These are phyloP conservation scores for Yarrowia sp. DNA, from an alignment of 805 yeast genomes.

Conservation along the genomic window DNA sequence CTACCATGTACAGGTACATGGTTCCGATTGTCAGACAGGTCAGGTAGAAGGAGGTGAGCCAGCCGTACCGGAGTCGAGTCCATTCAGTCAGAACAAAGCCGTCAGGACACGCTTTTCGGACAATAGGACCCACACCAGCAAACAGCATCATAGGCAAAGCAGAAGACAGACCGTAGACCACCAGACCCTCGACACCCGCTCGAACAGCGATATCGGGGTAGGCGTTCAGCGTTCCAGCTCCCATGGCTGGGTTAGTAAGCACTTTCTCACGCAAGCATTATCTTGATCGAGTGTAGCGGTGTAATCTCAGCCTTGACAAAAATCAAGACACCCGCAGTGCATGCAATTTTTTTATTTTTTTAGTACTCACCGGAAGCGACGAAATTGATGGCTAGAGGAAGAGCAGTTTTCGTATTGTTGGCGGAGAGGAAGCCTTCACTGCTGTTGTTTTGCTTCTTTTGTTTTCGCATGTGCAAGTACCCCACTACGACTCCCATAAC, in stretches of 20 bases:
- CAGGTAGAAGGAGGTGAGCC: conserved; percentile 66
- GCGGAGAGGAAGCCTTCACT: conserved; percentile 61
- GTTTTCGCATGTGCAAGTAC: conserved; percentile 47
- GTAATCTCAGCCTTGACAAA: conserved; percentile 58
- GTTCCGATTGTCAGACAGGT: conserved; percentile 82
- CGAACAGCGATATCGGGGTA: conserved; percentile 83
- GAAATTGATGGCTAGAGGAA: conserved; percentile 83
- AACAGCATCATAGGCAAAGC: conserved; percentile 84
- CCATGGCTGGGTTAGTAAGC: conserved; percentile 57
- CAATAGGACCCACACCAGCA: conserved; percentile 76
- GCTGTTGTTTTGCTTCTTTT: conserved; percentile 38
- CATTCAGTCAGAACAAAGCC: conserved; percentile 93
- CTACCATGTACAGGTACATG: conserved; percentile 73
- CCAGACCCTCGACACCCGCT: conserved; percentile 81
- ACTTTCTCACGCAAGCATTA: conserved; percentile 78
- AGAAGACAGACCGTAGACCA: conserved; percentile 76
- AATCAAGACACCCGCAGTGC: conserved; percentile 47
- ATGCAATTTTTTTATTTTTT: neutral
- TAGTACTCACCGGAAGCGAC: conserved; percentile 78
- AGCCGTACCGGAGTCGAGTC: conserved; percentile 83
- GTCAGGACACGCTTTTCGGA: conserved; percentile 75
- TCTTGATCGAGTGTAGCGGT: conserved; percentile 83
- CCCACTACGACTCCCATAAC: conserved; percentile 60
- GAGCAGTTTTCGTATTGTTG: conserved; percentile 64
- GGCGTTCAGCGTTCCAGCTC: conserved; percentile 83